phyloP scores from a whole-genome alignment of 1,284 basidiomycete genomes.

The Neonothopanus nambi region DNA sequence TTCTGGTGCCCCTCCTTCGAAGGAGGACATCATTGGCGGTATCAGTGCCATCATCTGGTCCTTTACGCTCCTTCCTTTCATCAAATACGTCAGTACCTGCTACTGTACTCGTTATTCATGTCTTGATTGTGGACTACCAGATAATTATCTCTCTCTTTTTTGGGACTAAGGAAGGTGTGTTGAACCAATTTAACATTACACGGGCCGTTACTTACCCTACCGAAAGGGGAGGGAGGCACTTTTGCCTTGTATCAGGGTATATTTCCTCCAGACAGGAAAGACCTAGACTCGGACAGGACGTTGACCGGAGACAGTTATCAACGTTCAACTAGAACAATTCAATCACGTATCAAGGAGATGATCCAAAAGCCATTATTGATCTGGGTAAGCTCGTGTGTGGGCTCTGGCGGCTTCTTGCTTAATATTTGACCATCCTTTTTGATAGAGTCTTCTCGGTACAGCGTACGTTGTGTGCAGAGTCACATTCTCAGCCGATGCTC shows the following conservation, averaged over 20 bases:
- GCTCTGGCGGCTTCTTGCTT: not conserved
- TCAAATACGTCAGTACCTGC: conserved; percentile 57
- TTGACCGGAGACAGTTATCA: conserved; percentile 47
- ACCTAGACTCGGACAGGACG: conserved; percentile 50
- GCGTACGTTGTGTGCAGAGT: conserved; percentile 27
- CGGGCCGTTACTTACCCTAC: conserved; percentile 1
- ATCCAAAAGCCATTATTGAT: conserved; percentile 51
- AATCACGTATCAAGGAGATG: conserved; percentile 28
- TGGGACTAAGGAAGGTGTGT: conserved; percentile 54
- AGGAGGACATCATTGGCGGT: conserved; percentile 63
- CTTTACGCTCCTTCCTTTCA: conserved; percentile 57
- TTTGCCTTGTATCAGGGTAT: conserved; percentile 66
- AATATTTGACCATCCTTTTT: not conserved
- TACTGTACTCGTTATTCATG: not conserved
- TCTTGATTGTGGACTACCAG: too few relatives aligned
- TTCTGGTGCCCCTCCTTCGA: conserved; percentile 42
- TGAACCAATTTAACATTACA: not conserved
- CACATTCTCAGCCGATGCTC: not conserved
- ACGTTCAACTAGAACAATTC: conserved; percentile 18
- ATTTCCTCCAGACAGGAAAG: conserved; percentile 48
- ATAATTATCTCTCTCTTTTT: conserved; percentile 57
- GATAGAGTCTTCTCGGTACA: conserved; percentile 43
- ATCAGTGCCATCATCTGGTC: conserved; percentile 66
- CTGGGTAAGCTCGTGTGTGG: conserved; percentile 40
- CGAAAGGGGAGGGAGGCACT: conserved; percentile 61